Conservation (phyloP, 805 yeast species). For the Geotrichum ghanense region DNA sequence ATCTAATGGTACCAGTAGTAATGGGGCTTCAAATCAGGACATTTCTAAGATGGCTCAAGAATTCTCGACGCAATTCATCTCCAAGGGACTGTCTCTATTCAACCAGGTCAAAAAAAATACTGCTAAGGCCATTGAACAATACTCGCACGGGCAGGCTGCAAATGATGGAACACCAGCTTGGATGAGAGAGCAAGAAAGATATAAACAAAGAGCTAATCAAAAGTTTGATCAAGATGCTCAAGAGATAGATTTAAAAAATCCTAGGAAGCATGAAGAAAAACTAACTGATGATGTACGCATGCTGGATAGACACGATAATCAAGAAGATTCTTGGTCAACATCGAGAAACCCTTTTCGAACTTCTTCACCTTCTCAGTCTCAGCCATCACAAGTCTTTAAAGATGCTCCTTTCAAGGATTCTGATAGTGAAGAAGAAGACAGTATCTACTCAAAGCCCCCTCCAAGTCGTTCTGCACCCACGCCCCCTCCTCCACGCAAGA, state of each 20-base stretch:
- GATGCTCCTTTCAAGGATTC: constrained; percentile 3
- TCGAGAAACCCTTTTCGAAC: constrained; percentile 9
- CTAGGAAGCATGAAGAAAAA: neutral
- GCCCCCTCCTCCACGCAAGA: neutral
- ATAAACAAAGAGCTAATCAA: constrained; percentile 26
- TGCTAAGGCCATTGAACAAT: constrained; percentile 50
- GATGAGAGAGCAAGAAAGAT: constrained; percentile 51
- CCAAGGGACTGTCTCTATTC: constrained; percentile 48
- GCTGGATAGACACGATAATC: constrained; percentile 5
- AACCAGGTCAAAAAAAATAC: constrained; percentile 50
- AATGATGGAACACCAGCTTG: constrained; percentile 49
- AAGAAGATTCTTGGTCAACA: constrained; percentile 5
- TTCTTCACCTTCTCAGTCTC: constrained; percentile 3
- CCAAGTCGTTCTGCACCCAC: neutral
- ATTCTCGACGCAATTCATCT: constrained; percentile 42
- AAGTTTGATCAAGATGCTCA: constrained; percentile 13
- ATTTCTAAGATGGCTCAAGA: constrained; percentile 36
- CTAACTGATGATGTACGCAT: constrained; percentile 2
- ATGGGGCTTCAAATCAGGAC: constrained; percentile 21
- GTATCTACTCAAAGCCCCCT: neutral
- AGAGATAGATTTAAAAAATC: constrained; percentile 7
- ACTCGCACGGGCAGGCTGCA: constrained; percentile 31
- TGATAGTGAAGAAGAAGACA: neutral
- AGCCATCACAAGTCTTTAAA: neutral
- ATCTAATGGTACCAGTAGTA: constrained; percentile 5